Percentiles rank a stretch among this genome's conserved stretches.
Conservation (phyloP, 306 rosid species). For the Cucumis cinereus region DNA sequence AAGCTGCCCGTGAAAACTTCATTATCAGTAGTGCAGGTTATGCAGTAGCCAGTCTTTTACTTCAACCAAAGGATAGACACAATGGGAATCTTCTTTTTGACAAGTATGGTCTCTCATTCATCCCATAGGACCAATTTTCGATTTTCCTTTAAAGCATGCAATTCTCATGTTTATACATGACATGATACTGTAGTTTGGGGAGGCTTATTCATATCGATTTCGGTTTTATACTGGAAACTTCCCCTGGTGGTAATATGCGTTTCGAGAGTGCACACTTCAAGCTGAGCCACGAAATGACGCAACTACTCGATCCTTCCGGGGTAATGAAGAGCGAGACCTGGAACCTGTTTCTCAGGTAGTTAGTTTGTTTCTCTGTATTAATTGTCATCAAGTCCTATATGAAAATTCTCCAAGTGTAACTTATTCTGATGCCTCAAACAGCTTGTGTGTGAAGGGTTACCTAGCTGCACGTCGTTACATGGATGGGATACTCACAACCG, state of each 20-base stretch:
- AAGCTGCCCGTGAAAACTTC: conserved; percentile 93
- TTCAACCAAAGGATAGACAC: conserved; percentile 98
- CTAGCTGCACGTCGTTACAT: conserved; percentile 78
- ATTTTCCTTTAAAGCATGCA: not conserved
- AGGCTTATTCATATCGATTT: conserved; percentile 93
- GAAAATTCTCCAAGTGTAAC: not conserved
- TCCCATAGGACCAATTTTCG: not conserved
- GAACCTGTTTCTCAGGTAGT: conserved; percentile 80
- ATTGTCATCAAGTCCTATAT: not conserved
- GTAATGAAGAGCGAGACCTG: conserved; percentile 95
- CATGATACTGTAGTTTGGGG: conserved; percentile 57
- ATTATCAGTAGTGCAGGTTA: conserved; percentile 93
- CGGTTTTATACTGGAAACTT: conserved; percentile 92
- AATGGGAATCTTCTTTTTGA: conserved; percentile 89
- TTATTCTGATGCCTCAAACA: conserved; percentile 7
- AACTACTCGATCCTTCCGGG: conserved; percentile 86
- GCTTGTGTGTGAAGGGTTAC: conserved; percentile 92
- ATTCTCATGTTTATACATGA: conserved; percentile 4
- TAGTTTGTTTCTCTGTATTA: conserved; percentile 7
- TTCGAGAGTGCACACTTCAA: conserved; percentile 97
- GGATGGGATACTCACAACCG: conserved; percentile 80
- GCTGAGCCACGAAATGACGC: conserved; percentile 99
- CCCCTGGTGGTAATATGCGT: conserved; percentile 96
- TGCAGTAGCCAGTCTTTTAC: conserved; percentile 94
- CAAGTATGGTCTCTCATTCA: conserved; percentile 33